Evolutionary conservation across 257 asterid species (phyloP).

Genomic region (Hygrophila difformis): DNA sequence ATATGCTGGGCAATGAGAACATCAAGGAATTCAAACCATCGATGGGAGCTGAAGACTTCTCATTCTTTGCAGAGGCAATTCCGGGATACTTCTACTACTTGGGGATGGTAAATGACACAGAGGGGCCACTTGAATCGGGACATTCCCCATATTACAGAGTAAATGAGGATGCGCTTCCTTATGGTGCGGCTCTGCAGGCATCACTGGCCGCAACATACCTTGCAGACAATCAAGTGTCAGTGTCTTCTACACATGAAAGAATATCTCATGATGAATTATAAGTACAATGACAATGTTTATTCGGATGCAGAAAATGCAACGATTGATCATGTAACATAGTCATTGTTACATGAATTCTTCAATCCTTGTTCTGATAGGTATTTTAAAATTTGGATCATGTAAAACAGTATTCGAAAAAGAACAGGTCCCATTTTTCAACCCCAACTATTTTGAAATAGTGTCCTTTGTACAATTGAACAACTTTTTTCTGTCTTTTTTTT

Average conservation of each 20-base stretch:
- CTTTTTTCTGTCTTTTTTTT: too few relatives aligned
- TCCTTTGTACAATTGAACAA: too few relatives aligned
- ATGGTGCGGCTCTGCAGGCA: conserved; percentile 91
- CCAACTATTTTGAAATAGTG: too few relatives aligned
- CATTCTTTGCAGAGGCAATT: conserved; percentile 60
- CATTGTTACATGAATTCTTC: too few relatives aligned
- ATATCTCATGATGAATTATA: not conserved
- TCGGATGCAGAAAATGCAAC: not conserved
- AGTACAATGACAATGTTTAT: not conserved
- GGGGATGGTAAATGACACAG: conserved; percentile 50
- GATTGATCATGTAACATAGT: too few relatives aligned
- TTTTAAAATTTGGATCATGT: too few relatives aligned
- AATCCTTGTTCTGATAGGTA: too few relatives aligned
- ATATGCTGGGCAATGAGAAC: conserved; percentile 40
- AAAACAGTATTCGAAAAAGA: too few relatives aligned
- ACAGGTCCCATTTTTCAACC: too few relatives aligned
- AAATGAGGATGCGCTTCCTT: conserved; percentile 67
- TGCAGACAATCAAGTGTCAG: not conserved
- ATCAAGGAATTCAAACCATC: conserved; percentile 50
- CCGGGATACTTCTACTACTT: conserved; percentile 77
- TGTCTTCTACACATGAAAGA: not conserved
- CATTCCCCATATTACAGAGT: conserved; percentile 69
- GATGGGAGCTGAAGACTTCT: conserved; percentile 89
- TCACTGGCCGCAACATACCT: conserved; percentile 63
- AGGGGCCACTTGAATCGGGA: conserved; percentile 24